phyloP scores from a whole-genome alignment of 805 yeast species.

The Schwanniomyces occidentalis region DNA sequence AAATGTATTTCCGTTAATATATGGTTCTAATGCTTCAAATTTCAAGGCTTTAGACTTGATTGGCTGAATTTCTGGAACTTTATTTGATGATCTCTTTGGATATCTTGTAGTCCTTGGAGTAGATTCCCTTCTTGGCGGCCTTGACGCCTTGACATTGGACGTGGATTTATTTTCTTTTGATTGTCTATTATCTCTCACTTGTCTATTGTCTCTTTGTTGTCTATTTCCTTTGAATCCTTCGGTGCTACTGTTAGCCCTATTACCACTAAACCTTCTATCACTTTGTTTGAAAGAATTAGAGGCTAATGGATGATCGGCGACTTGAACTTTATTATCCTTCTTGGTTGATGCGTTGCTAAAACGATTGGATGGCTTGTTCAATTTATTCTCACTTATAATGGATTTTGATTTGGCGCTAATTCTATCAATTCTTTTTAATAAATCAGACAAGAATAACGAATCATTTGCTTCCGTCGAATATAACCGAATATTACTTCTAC shows the following conservation, averaged over 20 bases:
- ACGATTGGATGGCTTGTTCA: constrained; percentile 5
- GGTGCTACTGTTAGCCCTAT: background rate
- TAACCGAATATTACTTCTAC: constrained; percentile 1
- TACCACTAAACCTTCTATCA: constrained; percentile 1
- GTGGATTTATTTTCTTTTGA: background rate
- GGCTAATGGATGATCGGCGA: constrained; percentile 22
- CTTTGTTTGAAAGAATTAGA: constrained; percentile 6
- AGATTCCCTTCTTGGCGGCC: constrained; percentile 2
- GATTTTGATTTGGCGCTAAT: constrained; percentile 20
- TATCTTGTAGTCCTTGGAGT: background rate
- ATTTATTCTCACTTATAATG: constrained; percentile 2
- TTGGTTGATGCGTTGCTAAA: constrained; percentile 1
- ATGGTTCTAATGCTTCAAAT: constrained; percentile 17
- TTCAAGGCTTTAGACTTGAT: constrained; percentile 8
- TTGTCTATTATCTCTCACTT: constrained; percentile 3
- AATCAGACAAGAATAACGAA: constrained; percentile 29
- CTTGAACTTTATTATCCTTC: constrained; percentile 9
- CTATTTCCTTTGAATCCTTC: constrained; percentile 3
- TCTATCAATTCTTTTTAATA: constrained; percentile 37
- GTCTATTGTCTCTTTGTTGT: constrained; percentile 4
- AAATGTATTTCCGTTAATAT: constrained; percentile 27
- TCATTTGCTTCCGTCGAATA: constrained; percentile 9
- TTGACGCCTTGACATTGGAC: background rate
- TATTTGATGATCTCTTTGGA: constrained; percentile 1
- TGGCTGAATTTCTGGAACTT: constrained; percentile 1